Percentiles rank a stretch among this genome's conserved stretches.
These are phyloP conservation scores for Cordyceps cicadae DNA, from an alignment of 2,329 filamentous ascomycete species.

Conservation along the genomic window DNA sequence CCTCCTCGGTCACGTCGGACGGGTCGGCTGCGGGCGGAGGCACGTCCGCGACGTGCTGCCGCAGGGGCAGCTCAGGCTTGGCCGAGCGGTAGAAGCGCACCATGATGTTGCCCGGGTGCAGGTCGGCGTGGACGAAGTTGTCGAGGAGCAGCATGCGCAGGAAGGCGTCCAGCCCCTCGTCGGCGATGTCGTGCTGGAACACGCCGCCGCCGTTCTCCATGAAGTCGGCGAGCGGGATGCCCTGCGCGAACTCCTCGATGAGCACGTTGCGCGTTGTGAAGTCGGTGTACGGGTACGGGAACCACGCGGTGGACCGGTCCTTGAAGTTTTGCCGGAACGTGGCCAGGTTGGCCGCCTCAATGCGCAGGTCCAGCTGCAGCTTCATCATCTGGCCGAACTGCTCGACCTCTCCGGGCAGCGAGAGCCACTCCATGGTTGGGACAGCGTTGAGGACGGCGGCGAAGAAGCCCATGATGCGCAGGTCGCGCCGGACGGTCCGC, in stretches of 20 bases:
- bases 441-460: constrained; percentile 75
- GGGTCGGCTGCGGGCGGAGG: constrained; percentile 38
- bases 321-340: constrained; percentile 88
- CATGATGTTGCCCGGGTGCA: constrained; percentile 99
- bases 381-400: constrained; percentile 99
- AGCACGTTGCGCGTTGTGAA: constrained; percentile 89
- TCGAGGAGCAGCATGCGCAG: constrained; percentile 93
- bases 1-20: constrained; percentile 77
- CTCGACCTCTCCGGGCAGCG: constrained; percentile 83
- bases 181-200: constrained; percentile 88
- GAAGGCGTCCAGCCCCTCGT: constrained; percentile 92
- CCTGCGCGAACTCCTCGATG: constrained; percentile 92
- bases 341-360: constrained; percentile 83
- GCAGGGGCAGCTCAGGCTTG: constrained; percentile 33
- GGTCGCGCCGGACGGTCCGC: constrained; percentile 77
- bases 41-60: constrained; percentile 18
- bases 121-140: constrained; percentile 93
- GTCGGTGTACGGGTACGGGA: constrained; percentile 86
- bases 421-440: constrained; percentile 95
- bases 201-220: constrained; percentile 84
- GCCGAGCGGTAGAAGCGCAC: constrained; percentile 90
- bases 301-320: constrained; percentile 85
- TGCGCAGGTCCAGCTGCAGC: constrained; percentile 88
- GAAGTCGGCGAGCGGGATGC: constrained; percentile 84
- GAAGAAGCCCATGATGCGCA: constrained; percentile 91